Evolutionary conservation across 2,329 filamentous ascomycete species (phyloP).

Genomic region (Mycosphaerella arachidis): DNA sequence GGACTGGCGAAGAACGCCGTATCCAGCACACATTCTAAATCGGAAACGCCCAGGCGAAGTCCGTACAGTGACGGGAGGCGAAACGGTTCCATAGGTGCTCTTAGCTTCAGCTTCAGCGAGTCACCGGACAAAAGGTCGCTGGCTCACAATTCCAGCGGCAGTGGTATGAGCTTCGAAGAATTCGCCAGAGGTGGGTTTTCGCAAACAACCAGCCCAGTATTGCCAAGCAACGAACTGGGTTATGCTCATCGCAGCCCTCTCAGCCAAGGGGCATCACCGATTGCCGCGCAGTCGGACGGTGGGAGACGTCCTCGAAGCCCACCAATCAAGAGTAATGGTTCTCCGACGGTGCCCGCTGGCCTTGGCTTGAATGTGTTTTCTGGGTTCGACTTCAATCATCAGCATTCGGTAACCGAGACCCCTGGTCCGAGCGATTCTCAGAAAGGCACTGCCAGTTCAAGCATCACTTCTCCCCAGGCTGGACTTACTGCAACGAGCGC

Average conservation of each 20-base stretch:
- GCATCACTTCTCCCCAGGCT: not conserved
- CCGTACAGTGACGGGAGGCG: slow-evolving; percentile 5
- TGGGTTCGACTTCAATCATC: slow-evolving; percentile 14
- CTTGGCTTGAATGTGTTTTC: slow-evolving; percentile 17
- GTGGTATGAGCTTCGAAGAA: slow-evolving; percentile 15
- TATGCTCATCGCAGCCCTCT: not conserved
- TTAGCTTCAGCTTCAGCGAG: not conserved
- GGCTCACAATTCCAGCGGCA: not conserved
- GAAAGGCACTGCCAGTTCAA: not conserved
- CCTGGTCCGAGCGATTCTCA: no score
- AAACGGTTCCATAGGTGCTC: slow-evolving; percentile 3
- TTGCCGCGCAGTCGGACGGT: not conserved
- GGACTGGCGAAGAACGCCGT: no score
- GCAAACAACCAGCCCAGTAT: not conserved
- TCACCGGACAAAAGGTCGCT: not conserved
- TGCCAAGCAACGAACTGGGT: not conserved
- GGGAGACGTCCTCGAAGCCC: not conserved
- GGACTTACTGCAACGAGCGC: not conserved
- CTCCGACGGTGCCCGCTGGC: slow-evolving; percentile 5
- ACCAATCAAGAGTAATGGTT: slow-evolving; percentile 2
- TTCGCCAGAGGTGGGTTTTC: slow-evolving; percentile 11
- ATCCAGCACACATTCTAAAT: no score
- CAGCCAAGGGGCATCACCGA: not conserved
- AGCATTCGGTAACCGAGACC: not conserved
- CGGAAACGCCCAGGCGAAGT: not conserved